Evolutionary conservation across 495 filamentous ascomycete genomes (phyloP).

Genomic region (Entonaema liquescens): DNA sequence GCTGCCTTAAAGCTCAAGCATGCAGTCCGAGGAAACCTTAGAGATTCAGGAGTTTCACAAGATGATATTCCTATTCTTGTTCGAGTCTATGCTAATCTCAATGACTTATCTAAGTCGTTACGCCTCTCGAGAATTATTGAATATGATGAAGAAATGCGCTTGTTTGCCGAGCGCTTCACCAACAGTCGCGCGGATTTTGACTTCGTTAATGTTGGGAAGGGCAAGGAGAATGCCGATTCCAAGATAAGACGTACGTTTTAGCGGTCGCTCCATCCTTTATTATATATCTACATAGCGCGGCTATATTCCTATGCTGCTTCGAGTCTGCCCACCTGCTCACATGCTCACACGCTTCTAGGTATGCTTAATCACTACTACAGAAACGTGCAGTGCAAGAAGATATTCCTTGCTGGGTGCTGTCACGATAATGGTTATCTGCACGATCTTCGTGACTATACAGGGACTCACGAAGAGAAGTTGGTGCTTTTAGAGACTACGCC

Average conservation of each 20-base stretch:
- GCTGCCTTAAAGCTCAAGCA: constrained; percentile 45
- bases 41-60: constrained; percentile 37
- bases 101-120: constrained; percentile 44
- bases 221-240: constrained; percentile 47
- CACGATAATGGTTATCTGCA: constrained; percentile 49
- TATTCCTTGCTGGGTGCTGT: constrained; percentile 46
- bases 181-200: constrained; percentile 47
- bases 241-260: constrained; percentile 45
- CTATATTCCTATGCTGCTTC: neutral
- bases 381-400: constrained; percentile 46
- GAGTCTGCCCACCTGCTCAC: constrained; percentile 3
- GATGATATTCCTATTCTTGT: constrained; percentile 47
- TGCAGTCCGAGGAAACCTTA: constrained; percentile 40
- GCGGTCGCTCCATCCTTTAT: neutral
- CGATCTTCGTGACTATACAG: constrained; percentile 46
- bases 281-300: neutral
- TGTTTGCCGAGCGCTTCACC: constrained; percentile 46
- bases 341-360: constrained; percentile 25
- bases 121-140: constrained; percentile 44
- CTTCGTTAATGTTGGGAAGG: constrained; percentile 49
- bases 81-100: constrained; percentile 47
- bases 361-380: constrained; percentile 47
- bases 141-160: constrained; percentile 41
- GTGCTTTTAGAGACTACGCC: constrained; percentile 46
- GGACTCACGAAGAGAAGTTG: constrained; percentile 28